Evolutionary conservation across 805 yeast species (phyloP).

Genomic region (Blastobotrys muscicola): DNA sequence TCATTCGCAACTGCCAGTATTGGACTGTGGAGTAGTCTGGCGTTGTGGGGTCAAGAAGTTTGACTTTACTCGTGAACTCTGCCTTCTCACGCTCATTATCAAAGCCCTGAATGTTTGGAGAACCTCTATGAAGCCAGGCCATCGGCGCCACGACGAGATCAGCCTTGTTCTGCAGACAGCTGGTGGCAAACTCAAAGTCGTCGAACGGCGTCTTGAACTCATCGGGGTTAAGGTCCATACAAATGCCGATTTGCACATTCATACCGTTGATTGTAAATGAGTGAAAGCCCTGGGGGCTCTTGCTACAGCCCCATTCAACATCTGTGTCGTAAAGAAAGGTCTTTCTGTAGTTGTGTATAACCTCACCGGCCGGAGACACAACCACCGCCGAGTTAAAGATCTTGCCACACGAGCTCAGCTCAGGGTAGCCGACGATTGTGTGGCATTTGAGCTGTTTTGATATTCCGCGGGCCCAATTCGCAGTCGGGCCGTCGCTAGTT

Average conservation of each 20-base stretch:
- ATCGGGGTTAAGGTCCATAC: conserved; percentile 91
- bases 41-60: conserved; percentile 20
- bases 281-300: conserved; percentile 52
- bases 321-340: conserved; percentile 71
- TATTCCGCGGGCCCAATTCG: conserved; percentile 46
- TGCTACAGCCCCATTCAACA: conserved; percentile 67
- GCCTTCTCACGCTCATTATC: conserved; percentile 13
- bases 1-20: conserved; percentile 68
- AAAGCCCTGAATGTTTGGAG: conserved; percentile 7
- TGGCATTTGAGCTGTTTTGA: conserved; percentile 47
- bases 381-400: conserved; percentile 68
- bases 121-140: conserved; percentile 58
- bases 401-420: conserved; percentile 24
- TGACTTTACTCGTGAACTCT: conserved; percentile 9
- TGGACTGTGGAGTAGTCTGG: conserved; percentile 45
- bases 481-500: conserved; percentile 37
- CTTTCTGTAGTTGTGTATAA: conserved; percentile 63
- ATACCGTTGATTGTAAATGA: conserved; percentile 6
- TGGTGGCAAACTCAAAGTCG: conserved; percentile 58
- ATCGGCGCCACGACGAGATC: conserved; percentile 66
- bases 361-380: conserved; percentile 46
- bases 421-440: conserved; percentile 81
- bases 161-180: conserved; percentile 39
- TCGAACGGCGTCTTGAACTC: conserved; percentile 72
- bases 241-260: conserved; percentile 61